Percentiles rank a stretch among this genome's conserved stretches.
phyloP scores from a whole-genome alignment of 2,329 filamentous ascomycete genomes.

The Penicillium crustosum region DNA sequence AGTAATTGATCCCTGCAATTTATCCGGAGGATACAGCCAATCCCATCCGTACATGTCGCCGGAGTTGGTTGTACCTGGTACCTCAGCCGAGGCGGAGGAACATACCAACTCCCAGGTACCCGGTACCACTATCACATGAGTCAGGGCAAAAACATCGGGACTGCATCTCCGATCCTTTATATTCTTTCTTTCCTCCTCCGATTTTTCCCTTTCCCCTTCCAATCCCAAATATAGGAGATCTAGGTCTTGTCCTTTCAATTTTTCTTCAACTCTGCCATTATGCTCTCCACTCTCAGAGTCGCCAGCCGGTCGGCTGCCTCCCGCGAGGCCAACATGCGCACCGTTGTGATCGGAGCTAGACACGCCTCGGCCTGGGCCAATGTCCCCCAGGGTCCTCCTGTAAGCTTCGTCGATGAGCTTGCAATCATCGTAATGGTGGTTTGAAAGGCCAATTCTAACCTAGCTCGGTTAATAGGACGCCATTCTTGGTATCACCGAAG shows the following conservation, averaged over 20 bases:
- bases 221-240: conserved; percentile 8
- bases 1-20: not conserved
- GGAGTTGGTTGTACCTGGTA: conserved; percentile 17
- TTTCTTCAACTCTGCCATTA: conserved; percentile 23
- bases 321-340: conserved; percentile 42
- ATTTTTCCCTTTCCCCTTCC: conserved; percentile 16
- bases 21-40: conserved; percentile 13
- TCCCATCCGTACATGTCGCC: conserved; percentile 1
- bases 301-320: conserved; percentile 43
- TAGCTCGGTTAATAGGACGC: conserved; percentile 38
- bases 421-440: not conserved
- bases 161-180: conserved; percentile 26
- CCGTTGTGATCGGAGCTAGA: conserved; percentile 48
- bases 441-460: conserved; percentile 25
- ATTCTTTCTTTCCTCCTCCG: conserved; percentile 13
- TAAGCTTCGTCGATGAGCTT: conserved; percentile 51
- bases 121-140: conserved; percentile 26
- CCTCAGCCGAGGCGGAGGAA: conserved; percentile 2
- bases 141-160: conserved; percentile 23
- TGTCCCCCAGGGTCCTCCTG: conserved; percentile 90
- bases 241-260: conserved; percentile 9
- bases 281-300: conserved; percentile 50
- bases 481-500: conserved; percentile 74
- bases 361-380: conserved; percentile 84
- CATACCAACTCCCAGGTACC: conserved; percentile 18